A percentile compares a stretch with the other conserved stretches of the same genome.
These are phyloP conservation scores for Phyllosticta ampelicida DNA, from an alignment of 2,329 filamentous ascomycete genomes.

Conservation along the genomic window DNA sequence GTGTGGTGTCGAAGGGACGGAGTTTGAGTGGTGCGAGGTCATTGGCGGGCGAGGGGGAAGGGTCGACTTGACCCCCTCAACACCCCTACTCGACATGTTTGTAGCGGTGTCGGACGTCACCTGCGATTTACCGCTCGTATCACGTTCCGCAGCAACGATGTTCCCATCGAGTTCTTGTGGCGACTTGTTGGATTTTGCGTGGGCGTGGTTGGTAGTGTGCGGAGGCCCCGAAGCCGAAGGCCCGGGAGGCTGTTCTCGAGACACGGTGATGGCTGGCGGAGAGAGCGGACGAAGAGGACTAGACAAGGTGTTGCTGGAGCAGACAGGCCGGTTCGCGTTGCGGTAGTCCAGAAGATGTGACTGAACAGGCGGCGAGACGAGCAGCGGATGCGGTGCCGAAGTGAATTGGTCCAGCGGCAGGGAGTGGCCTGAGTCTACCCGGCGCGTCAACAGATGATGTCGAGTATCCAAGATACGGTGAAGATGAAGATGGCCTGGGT, in stretches of 20 bases:
- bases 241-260: slow-evolving; percentile 18
- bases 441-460: slow-evolving; percentile 8
- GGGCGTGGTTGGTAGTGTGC: slow-evolving; percentile 15
- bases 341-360: slow-evolving; percentile 19
- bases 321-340: slow-evolving; percentile 17
- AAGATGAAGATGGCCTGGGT: slow-evolving; percentile 14
- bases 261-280: slow-evolving; percentile 28
- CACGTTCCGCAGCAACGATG: slow-evolving; percentile 20
- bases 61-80: slow-evolving; percentile 16
- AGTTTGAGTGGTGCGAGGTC: slow-evolving; percentile 63
- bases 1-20: slow-evolving; percentile 85
- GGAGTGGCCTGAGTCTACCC: slow-evolving; percentile 9
- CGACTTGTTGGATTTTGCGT: slow-evolving; percentile 17
- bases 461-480: slow-evolving; percentile 14
- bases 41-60: slow-evolving; percentile 37
- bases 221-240: slow-evolving; percentile 8
- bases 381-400: slow-evolving; percentile 11
- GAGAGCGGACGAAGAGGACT: slow-evolving; percentile 13
- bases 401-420: slow-evolving; percentile 11
- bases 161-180: slow-evolving; percentile 28
- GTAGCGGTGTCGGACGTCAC: slow-evolving; percentile 26
- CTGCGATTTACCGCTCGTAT: slow-evolving; percentile 26
- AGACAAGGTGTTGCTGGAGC: slow-evolving; percentile 19
- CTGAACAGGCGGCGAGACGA: slow-evolving; percentile 11
- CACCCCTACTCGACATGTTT: slow-evolving; percentile 21